Conservation (phyloP, 257 asterid genomes). For the Jacaranda copaia region DNA sequence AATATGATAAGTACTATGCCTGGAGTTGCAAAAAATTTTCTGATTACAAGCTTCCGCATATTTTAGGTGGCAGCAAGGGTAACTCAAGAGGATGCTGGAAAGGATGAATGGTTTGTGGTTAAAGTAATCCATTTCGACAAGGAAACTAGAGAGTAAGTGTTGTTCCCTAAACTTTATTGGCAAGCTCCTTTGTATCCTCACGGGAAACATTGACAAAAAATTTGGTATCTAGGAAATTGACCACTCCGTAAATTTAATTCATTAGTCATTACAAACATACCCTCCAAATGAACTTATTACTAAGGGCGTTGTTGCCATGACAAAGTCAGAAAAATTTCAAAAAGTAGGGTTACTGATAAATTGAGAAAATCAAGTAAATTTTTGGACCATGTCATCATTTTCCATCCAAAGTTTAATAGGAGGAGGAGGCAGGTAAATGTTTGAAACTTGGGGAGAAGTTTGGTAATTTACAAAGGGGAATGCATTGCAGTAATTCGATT, state of each 20-base stretch:
- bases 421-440: too few species aligned
- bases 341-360: too few species aligned
- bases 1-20: conserved; percentile 14
- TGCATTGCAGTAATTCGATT: not conserved
- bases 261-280: too few species aligned
- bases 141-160: conserved; percentile 85
- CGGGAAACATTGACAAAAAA: not conserved
- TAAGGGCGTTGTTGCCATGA: too few species aligned
- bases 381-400: too few species aligned
- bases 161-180: not conserved
- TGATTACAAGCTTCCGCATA: conserved; percentile 17
- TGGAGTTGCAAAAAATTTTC: not conserved
- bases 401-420: too few species aligned
- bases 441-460: too few species aligned
- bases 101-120: conserved; percentile 97
- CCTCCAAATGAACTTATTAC: too few species aligned
- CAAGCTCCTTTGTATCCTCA: not conserved
- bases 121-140: conserved; percentile 95
- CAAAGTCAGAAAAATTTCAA: too few species aligned
- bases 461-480: too few species aligned
- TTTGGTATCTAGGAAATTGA: not conserved
- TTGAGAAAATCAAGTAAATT: too few species aligned
- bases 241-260: too few species aligned
- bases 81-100: conserved; percentile 82
- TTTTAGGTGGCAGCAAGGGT: conserved; percentile 95